Base-by-base conservation (phyloP, 495 filamentous ascomycete species). In the Penicillium roqueforti region DNA sequence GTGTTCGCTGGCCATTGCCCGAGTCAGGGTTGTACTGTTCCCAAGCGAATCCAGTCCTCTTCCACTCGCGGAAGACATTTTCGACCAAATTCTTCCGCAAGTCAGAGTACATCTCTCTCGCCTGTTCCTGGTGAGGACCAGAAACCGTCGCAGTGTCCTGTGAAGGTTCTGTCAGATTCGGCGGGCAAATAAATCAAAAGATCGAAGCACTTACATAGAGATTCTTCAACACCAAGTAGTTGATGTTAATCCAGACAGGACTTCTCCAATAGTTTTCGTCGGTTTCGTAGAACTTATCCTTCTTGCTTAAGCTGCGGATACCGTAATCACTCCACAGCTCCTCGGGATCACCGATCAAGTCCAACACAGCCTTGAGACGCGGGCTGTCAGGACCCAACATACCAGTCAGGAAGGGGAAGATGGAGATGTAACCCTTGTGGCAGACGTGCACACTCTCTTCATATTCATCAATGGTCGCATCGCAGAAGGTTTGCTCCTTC, bases 21-120 rank as follows among this genome's bases (percentile, higher is more conserved):
- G 87, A 96, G 56, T 96, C 89, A 0, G 92, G 88, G 68, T 96
- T 91, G 71, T 97, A 98, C 71, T 98, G 93, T 68, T 98, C 93
- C 95, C 95, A 98, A 9, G 95, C 93, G 69, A 97, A 98, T 16
- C 92, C 91, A 0, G 93, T 98, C 56, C 87, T 80, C 66, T 85
- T 78, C 93, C 93, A 98, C 63, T 84, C 81, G 34, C 83, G 75
- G 76, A 87, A 97, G 46, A 98, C 88, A 25, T 91, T 97, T 42
- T 91, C 80, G 29, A 97, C 89, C 37, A 98, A 72, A 62, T 95
- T 97, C 61, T 79, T 80, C 32, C 93, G 83, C 25, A 98, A 80
- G 1, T 80, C 70, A 22, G 76, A 82, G 70, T 96, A 97, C 49
- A 96, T 79, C 34, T 81, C 76, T n/a, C 72, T 73, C 13, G 92